phyloP scores from a whole-genome alignment of 148 eudicot genomes.

The Spergularia bocconei region DNA sequence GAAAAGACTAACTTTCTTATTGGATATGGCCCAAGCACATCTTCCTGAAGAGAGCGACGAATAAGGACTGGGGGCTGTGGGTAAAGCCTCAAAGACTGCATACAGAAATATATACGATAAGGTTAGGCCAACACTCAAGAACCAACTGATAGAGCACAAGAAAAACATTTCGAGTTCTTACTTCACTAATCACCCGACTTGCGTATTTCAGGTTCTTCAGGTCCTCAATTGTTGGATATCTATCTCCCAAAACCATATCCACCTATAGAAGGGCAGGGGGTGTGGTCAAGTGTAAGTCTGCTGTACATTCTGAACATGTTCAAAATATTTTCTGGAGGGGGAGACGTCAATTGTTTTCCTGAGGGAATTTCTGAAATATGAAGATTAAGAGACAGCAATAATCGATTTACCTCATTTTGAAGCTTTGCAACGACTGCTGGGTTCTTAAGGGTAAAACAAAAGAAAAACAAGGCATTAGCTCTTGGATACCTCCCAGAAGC shows the following conservation, averaged over 20 bases:
- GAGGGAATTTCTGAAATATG: too few relatives aligned
- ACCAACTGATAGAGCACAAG: not conserved
- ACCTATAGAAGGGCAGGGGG: constrained; percentile 43
- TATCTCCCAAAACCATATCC: constrained; percentile 90
- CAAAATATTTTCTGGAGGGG: too few relatives aligned
- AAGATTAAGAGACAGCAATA: not conserved
- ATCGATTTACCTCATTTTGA: constrained; percentile 69
- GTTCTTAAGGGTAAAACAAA: constrained; percentile 49
- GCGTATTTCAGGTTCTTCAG: constrained; percentile 94
- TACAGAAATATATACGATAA: constrained; percentile 8
- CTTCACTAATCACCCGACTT: constrained; percentile 92
- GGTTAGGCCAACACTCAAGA: not conserved
- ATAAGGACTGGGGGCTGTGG: constrained; percentile 98
- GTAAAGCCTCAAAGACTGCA: constrained; percentile 93
- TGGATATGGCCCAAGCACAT: constrained; percentile 80
- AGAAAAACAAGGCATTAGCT: not conserved
- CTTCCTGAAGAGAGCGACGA: constrained; percentile 85
- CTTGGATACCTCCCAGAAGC: not conserved
- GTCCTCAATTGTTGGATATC: constrained; percentile 84
- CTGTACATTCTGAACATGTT: too few relatives aligned
- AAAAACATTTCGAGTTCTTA: constrained; percentile 34
- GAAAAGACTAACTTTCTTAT: constrained; percentile 58
- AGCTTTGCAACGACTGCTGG: constrained; percentile 79
- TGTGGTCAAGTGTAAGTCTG: not conserved
- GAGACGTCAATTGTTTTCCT: too few relatives aligned